Evolutionary conservation across 1,139 yeast genomes (phyloP), one percentile per base, ranked within the genome.

Genomic region (Spathaspora jeffriesii): DNA sequence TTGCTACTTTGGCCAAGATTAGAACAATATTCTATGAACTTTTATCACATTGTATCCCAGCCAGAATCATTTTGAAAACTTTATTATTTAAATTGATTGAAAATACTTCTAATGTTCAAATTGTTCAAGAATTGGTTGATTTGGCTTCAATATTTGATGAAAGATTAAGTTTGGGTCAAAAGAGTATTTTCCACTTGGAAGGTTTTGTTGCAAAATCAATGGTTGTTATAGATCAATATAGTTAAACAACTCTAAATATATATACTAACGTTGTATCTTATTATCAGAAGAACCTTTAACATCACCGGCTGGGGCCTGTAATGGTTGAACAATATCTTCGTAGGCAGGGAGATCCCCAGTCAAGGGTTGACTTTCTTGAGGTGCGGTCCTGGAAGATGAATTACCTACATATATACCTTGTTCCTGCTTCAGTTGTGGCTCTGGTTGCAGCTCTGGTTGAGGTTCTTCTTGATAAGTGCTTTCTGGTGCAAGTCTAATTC

Each of bases 181-280:
- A 93, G 64, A 88, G 93, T 40, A 93, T 93, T 14, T 93, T 90
- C 67, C 99, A 93, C 65, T 71, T 93, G 50, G 99, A 93, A 68
- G 99, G 98, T 1, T 93, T 90, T 63, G 81, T 88, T 15, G 97
- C 98, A 1, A 86, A 81, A 61, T 82, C 84, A 2, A 93, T 93
- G 98, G 83, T 85, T 39, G 73, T 75, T 5, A 59, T 82, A 34
- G 65, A 65, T 25, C 47, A 48, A 17, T 40, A 43, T 31, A 48
- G 30, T 18, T 40, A 43, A 17, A 37, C 31, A 38, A 22, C 27
- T 22, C 13, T 30, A 15, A 31, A 17, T 22, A 31, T 4, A 25
- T 30, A 43, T 50, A 55, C 34, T 39, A 49, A 52, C 59, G 55
- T 54, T 71, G 76, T n/a, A 71, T 67, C 53, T 72, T 71, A 23